Evolutionary conservation across 2,329 filamentous ascomycete species (phyloP), one percentile per base, ranked within the genome.

Genomic region (Cyclaneusma minus): DNA sequence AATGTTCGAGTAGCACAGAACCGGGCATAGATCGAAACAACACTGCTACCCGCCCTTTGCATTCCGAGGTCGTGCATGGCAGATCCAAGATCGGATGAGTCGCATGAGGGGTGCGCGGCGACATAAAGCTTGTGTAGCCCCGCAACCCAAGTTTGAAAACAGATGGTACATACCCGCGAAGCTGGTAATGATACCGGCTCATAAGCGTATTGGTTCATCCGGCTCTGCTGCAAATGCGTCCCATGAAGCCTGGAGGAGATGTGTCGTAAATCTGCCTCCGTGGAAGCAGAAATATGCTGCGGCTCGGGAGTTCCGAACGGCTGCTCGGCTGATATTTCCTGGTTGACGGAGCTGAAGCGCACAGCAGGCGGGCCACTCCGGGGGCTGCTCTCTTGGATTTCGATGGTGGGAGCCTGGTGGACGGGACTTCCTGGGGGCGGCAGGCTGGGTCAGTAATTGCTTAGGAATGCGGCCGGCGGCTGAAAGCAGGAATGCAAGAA

Each of bases 171-270:
- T 71, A 87, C 82, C 54, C 81, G 68, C 23, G 82, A 87, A 16
- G 69, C 64, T 19, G 89, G 87, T 27, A 95, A 62, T 18, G 89
- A 95, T 36, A 93, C 74, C 17, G 87, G 77, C 48, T 94, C 85
- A 45, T 85, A 95, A 22, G 78, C 74, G 53, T 83, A 92, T 47
- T 84, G 81, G 47, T 78, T 79, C 60, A 92, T 70, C 36, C 85
- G 71, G 30, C 72, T 67, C 41, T 85, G 77, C 55, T 94, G 85
- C 34, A 93, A 63, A 40, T 76, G 71, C 24, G 73, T 66, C 35
- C 71, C 70, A 37, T 83, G 77, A 14, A 92, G 58, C 13, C 70
- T 74, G 39, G 72, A 68, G 26, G 79, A 74, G 34, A 93, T 57
- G 24, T 44, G 35, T 27, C 40, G 39, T 18, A 47, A 21, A 14